Base-by-base conservation (phyloP, 2,329 filamentous ascomycete genomes). In the Talaromyces islandicus region DNA sequence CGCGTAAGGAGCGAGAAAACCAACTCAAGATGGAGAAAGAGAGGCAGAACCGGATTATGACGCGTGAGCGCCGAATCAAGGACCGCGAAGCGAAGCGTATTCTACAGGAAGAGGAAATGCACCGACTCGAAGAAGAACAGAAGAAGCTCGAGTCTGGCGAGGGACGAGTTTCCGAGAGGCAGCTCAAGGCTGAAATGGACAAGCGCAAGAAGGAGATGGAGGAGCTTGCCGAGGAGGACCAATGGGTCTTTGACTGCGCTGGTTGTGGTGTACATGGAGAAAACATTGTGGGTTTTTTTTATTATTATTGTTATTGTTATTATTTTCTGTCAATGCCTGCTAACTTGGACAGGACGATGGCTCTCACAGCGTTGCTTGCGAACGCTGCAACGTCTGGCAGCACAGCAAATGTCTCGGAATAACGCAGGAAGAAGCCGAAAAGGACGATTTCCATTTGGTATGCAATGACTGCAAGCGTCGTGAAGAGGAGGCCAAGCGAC, bases 361-460 rank as follows among this genome's bases (percentile, higher is more conserved):
- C 38, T 88, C 91, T 7, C 92, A 96, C 71, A 96, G 92, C 71
- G 87, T 99, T 64, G 90, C 92, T 29, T 99, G 94, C 75, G 94
- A 99, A 71, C 87, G 83, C 66, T 99, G 94, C 79, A 95, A 88
- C 70, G 88, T 96, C 54, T 99, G 94, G 94, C 93, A 97, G 72
- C 94, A 99, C 71, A 96, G 92, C 80, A 91, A 89, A 68, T 99
- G 94, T 70, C 84, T 96, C 62, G 88, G 88, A 46, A 89, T 97
- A 64, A 83, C 84, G 52, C 85, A 95, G 67, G 78, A 83, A 62
- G 89, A 92, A 63, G 92, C 92, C 0, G 93, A 96, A 64, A 82
- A 87, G 53, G 86, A 91, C 1, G 90, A 95, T 65, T 97, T 97
- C 69, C 87, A 90, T 63, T 96, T 96, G 69, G 75, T 96, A 64